Evolutionary conservation across 2,329 filamentous ascomycete species (phyloP).

Genomic region (Herpotrichia juniperi): DNA sequence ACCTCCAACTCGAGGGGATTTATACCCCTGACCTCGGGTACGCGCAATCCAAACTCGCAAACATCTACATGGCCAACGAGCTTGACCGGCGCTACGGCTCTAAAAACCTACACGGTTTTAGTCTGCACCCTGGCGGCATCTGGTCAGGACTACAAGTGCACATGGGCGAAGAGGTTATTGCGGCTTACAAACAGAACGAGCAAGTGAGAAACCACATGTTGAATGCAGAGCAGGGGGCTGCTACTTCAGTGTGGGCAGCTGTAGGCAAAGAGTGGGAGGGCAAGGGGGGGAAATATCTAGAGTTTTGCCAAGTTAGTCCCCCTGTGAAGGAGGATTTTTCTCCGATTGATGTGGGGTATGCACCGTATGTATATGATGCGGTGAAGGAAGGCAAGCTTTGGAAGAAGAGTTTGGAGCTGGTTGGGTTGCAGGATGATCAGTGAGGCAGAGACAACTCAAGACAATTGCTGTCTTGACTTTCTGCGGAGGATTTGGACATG

Average conservation of each 20-base stretch:
- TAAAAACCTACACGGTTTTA: conserved; percentile 52
- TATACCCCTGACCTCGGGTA: conserved; percentile 53
- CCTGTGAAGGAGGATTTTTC: conserved; percentile 29
- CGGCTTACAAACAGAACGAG: conserved; percentile 9
- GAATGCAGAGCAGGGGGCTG: conserved; percentile 53
- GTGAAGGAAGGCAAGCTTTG: conserved; percentile 39
- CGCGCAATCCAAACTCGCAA: conserved; percentile 57
- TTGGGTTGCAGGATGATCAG: conserved; percentile 16
- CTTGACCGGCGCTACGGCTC: conserved; percentile 56
- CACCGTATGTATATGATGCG: conserved; percentile 28
- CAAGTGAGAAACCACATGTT: conserved; percentile 17
- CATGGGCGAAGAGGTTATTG: conserved; percentile 8
- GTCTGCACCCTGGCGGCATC: conserved; percentile 58
- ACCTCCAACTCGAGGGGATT: conserved; percentile 45
- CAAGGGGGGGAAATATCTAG: conserved; percentile 56
- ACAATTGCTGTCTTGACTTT: too few species aligned
- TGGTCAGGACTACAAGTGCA: conserved; percentile 35
- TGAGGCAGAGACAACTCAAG: too few species aligned
- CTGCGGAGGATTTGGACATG: too few species aligned
- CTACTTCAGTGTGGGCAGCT: conserved; percentile 55
- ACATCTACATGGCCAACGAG: conserved; percentile 58
- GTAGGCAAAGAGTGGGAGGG: conserved; percentile 51
- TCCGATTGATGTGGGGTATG: conserved; percentile 22
- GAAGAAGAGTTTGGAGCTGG: conserved; percentile 23
- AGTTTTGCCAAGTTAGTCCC: conserved; percentile 35